Evolutionary conservation across 2,329 filamentous ascomycete species (phyloP).

Genomic region (Xylariaceae sp.): DNA sequence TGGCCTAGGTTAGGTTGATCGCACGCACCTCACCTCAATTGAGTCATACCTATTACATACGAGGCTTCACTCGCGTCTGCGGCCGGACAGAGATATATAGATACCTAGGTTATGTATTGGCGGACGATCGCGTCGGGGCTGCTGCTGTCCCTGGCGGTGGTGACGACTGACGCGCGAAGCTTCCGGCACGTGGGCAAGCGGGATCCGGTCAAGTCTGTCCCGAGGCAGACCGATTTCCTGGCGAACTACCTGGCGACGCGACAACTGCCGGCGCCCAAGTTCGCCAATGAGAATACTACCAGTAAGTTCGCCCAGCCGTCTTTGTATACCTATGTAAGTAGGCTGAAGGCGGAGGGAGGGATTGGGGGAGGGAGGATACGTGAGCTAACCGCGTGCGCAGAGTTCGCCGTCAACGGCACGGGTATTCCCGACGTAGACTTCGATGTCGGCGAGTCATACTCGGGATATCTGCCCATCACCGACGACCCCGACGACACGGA

Average conservation of each 20-base stretch:
- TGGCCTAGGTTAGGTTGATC: too few species aligned
- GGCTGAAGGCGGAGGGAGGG: too few species aligned
- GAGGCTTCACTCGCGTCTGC: not conserved
- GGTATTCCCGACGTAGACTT: constrained; percentile 66
- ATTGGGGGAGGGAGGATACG: too few species aligned
- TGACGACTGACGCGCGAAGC: constrained; percentile 29
- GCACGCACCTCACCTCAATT: not conserved
- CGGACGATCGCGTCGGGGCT: constrained; percentile 26
- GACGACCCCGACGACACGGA: constrained; percentile 43
- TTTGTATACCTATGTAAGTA: not conserved
- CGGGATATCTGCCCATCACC: constrained; percentile 58
- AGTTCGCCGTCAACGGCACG: constrained; percentile 62
- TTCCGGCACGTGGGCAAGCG: constrained; percentile 39
- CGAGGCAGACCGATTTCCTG: constrained; percentile 11
- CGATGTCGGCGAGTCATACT: constrained; percentile 62
- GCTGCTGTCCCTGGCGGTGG: constrained; percentile 29
- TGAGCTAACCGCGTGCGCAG: constrained; percentile 37
- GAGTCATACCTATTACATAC: too few species aligned
- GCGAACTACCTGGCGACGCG: constrained; percentile 32
- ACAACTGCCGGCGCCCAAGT: constrained; percentile 29
- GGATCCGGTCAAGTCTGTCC: constrained; percentile 9
- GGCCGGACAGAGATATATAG: not conserved
- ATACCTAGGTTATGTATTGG: constrained; percentile 29
- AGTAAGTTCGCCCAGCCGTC: constrained; percentile 23
- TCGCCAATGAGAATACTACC: constrained; percentile 35